Base-by-base conservation (phyloP, 768 basidiomycete genomes). In the Daedaleopsis sinensis region DNA sequence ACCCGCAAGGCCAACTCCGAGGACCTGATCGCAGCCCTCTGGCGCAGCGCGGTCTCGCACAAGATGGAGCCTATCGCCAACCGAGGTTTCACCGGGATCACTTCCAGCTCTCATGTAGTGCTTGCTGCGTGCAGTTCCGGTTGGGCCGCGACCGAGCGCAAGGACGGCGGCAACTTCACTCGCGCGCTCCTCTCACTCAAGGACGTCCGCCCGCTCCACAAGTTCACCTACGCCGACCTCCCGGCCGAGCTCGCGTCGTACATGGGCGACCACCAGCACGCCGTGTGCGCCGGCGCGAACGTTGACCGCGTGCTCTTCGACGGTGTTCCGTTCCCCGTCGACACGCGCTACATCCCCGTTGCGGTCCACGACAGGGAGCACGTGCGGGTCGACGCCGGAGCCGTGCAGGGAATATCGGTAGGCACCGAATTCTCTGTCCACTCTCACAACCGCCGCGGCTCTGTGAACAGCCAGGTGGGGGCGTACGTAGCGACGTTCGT, bases 401-500 rank as follows among this genome's bases (percentile, higher is more conserved):
- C 81, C 0, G 80, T 85, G 5, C 86, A 89, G 61, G 88, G 88
- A 1, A 75, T 90, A 19, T 78, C 81, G n/a, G 80, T 82, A 61
- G 88, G 87, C 50, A 86, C 81, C 10, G 84, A 87, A 63, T 79
- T 90, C 61, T 81, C 79, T 43, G 49, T 90, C 21, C 87, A 89
- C 68, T 74, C 78, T 21, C 87, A 89, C 70, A 88, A 89, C 70
- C 78, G 78, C 62, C 74, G 74, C n/a, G 82, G 81, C 21, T 87
- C 87, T 8, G 72, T 76, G 51, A 90, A 89, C 63, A 82, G 83
- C 1, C 58, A 78, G 19, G 71, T 87, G 13, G 83, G 82, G 24
- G 78, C 68, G 38, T 79, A 82, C n/a, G 73, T 80, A 36, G 85
- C 82, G 36, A 75, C 76, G 36, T 80, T 83, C 52, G 82, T 86